These are phyloP conservation scores for Beauveria sp. DNA, from an alignment of 2,329 filamentous ascomycete genomes.

Conservation along the genomic window DNA sequence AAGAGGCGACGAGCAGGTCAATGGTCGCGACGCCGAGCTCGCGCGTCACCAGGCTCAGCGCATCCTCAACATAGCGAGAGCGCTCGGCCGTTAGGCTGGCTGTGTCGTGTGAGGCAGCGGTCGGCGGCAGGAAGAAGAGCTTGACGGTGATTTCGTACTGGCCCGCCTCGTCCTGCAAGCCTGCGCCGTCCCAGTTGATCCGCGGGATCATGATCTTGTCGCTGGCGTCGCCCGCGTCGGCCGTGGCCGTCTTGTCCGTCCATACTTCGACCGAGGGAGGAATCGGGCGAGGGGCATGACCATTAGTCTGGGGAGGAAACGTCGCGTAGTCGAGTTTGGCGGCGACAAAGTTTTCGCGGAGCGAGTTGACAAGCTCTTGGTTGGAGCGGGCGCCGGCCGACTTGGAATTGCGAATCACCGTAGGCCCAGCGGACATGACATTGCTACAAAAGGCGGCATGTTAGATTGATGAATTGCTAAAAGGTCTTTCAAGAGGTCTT, in stretches of 20 bases:
- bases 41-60: slow-evolving; percentile 70
- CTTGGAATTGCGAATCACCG: slow-evolving; percentile 68
- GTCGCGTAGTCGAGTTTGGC: slow-evolving; percentile 56
- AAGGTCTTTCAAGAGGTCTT: background rate
- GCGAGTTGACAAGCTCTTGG: slow-evolving; percentile 80
- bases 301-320: slow-evolving; percentile 21
- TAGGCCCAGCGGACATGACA: slow-evolving; percentile 76
- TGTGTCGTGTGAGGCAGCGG: slow-evolving; percentile 50
- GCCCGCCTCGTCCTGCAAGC: slow-evolving; percentile 73
- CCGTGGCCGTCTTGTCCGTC: slow-evolving; percentile 46
- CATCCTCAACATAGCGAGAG: slow-evolving; percentile 65
- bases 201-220: slow-evolving; percentile 65
- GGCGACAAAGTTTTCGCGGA: slow-evolving; percentile 74
- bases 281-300: slow-evolving; percentile 22
- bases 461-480: background rate
- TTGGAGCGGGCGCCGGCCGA: slow-evolving; percentile 72
- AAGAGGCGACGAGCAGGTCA: slow-evolving; percentile 86
- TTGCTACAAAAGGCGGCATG: slow-evolving; percentile 42
- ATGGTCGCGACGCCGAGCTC: slow-evolving; percentile 70
- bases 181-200: slow-evolving; percentile 62
- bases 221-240: slow-evolving; percentile 33
- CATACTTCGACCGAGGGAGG: slow-evolving; percentile 43
- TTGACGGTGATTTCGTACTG: slow-evolving; percentile 96
- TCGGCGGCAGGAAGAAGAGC: slow-evolving; percentile 79
- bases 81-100: slow-evolving; percentile 57